These are phyloP conservation scores for Micractinium conductrix DNA, from an alignment of 139 green algal species.

Conservation along the genomic window DNA sequence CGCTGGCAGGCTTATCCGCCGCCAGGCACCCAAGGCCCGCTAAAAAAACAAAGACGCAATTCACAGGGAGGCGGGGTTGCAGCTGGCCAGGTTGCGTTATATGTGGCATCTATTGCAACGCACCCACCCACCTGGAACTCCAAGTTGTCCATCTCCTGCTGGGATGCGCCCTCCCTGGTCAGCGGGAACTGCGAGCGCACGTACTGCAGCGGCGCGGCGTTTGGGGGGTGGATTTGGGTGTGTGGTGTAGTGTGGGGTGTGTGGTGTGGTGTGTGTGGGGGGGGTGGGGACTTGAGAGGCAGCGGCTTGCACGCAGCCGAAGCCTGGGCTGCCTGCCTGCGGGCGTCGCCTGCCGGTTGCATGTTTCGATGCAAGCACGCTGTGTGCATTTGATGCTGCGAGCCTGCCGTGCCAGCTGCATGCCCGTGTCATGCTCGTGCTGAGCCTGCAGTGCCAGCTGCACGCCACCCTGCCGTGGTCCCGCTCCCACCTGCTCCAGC, in stretches of 20 bases:
- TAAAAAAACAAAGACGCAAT: no score
- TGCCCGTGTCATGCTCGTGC: not conserved
- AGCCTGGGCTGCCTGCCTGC: no score
- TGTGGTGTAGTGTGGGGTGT: not conserved
- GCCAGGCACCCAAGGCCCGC: no score
- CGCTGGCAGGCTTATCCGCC: no score
- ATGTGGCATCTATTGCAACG: no score
- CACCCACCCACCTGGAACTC: constrained; percentile 4
- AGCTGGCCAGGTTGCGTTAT: no score
- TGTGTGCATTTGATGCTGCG: no score
- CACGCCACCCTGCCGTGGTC: not conserved
- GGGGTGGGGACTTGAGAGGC: not conserved
- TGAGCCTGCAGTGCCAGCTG: not conserved
- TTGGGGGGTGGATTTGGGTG: not conserved
- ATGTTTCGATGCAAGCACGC: no score
- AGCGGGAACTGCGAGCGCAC: constrained; percentile 9
- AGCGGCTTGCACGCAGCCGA: not conserved
- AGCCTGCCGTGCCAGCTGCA: no score
- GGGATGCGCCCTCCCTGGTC: not conserved
- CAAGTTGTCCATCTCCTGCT: not conserved
- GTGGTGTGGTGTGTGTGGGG: no score
- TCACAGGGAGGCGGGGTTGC: no score
- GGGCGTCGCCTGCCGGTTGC: no score
- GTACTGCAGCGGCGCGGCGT: not conserved
- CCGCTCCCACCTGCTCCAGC: constrained; percentile 47